Evolutionary conservation across 139 green algal genomes (phyloP), one percentile per base, ranked within the genome.

Genomic region (Coelastrella sp.): DNA sequence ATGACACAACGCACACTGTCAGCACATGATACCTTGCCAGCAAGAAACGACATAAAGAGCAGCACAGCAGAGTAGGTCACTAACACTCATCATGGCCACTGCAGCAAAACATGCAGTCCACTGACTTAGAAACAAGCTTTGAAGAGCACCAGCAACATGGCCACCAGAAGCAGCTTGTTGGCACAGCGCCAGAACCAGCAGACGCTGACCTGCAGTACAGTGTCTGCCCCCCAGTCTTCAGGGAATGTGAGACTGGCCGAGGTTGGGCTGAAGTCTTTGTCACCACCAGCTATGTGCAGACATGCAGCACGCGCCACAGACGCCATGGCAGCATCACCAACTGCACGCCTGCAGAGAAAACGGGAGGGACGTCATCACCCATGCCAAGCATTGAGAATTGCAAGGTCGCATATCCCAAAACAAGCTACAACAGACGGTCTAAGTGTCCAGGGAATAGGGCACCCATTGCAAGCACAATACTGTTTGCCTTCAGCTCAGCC

Each of bases 221-320:
- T 60, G 3, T 93, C 92, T 17, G 94, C 81, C 14, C 96, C 95
- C 96, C 96, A 98, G 90, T 97, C 95, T 59, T 88, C 83, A 23
- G 60, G 22, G 54, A 94, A 90, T 59, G 16, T 57, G 7, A 90
- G 83, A 76, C 65, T 68, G 74, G 86, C 47, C 8, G 76, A 54
- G 3, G 78, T 88, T 19, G 68, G 68, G 23, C 71, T 81, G 84
- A 90, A 79, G 14, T 60, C 74, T 23, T 68, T 64, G 20, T 71
- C 89, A 47, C 59, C 74, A 22, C 16, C 68, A 65, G 89, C 75
- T 8, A 57, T 14, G 32, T 88, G 60, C 87, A 93, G 85, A 73
- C 89, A 90, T 47, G 93, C 92, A 19, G 89, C 92, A 20, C 59
- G 64, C 56, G 90, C 92, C 20, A 94, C 93, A 6, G 87, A 91